Conservation (phyloP, 2,329 filamentous ascomycete genomes). For the Teratosphaeria pseudoeucalypti region DNA sequence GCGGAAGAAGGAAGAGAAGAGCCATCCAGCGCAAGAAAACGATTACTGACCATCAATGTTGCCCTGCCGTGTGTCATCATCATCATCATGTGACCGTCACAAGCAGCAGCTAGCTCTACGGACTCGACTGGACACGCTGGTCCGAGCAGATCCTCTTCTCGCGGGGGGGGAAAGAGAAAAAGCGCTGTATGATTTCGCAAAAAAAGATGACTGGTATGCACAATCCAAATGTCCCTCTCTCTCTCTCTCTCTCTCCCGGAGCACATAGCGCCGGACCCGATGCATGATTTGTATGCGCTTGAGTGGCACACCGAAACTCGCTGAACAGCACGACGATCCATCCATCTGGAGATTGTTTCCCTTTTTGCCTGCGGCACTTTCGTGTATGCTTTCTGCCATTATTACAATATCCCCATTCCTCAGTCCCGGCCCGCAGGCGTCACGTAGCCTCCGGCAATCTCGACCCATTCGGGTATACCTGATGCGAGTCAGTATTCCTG, state of each 20-base stretch:
- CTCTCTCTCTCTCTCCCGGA: not conserved
- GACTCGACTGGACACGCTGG: not conserved
- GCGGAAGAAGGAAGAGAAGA: not conserved
- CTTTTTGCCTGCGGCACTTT: not conserved
- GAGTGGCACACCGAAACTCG: not conserved
- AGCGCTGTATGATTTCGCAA: not conserved
- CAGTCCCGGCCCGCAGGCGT: constrained; percentile 16
- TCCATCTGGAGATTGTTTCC: not conserved
- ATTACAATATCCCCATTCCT: not conserved
- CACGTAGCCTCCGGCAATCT: constrained; percentile 84
- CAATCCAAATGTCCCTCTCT: not conserved
- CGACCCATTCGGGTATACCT: constrained; percentile 80
- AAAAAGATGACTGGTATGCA: not conserved
- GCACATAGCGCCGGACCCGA: not conserved
- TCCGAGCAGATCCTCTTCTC: not conserved
- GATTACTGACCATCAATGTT: not conserved
- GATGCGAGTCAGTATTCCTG: not conserved
- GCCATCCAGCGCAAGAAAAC: not conserved
- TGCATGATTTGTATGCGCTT: not conserved
- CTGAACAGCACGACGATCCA: not conserved
- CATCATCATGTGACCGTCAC: not conserved
- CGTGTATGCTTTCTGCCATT: not conserved
- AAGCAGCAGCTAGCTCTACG: not conserved
- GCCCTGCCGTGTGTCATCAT: not conserved
- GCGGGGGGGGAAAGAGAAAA: not conserved